phyloP scores from a whole-genome alignment of 129 eudicot species.

The Centrapalus pauciflorus region DNA sequence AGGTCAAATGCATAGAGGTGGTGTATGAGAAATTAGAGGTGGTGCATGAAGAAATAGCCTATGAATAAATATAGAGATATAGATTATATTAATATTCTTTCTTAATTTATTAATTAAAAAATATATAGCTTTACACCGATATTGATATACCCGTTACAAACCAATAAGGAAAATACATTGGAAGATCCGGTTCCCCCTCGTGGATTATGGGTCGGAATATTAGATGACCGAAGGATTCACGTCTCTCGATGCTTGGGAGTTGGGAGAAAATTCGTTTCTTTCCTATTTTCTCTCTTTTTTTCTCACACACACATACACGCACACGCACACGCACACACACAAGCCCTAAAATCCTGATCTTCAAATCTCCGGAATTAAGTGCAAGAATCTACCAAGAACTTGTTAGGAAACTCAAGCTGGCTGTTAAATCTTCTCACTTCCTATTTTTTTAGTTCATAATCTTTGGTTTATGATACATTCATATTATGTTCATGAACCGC shows the following conservation, averaged over 20 bases:
- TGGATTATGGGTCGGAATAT: constrained; percentile 38
- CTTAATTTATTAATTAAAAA: too few relatives aligned
- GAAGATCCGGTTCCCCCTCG: constrained; percentile 25
- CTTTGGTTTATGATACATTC: neutral
- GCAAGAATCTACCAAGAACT: constrained; percentile 16
- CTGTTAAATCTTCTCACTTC: neutral
- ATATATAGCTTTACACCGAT: too few relatives aligned
- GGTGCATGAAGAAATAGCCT: too few relatives aligned
- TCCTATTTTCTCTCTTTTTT: constrained; percentile 14
- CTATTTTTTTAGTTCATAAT: neutral
- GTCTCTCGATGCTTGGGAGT: constrained; percentile 26
- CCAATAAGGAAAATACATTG: neutral
- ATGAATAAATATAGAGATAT: too few relatives aligned
- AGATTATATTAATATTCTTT: too few relatives aligned
- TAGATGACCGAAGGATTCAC: constrained; percentile 43
- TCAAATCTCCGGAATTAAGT: constrained; percentile 11
- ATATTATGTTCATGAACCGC: constrained; percentile 18
- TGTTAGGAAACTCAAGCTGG: neutral
- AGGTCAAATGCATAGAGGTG: too few relatives aligned
- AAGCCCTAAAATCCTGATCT: constrained; percentile 52
- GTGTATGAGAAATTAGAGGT: too few relatives aligned
- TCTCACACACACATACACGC: constrained; percentile 23
- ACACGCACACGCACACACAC: constrained; percentile 26
- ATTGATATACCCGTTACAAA: too few relatives aligned
- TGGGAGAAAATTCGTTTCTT: constrained; percentile 40